Evolutionary conservation across 164 flowering plant species (phyloP).

Genomic region (Hamamelis virginiana): DNA sequence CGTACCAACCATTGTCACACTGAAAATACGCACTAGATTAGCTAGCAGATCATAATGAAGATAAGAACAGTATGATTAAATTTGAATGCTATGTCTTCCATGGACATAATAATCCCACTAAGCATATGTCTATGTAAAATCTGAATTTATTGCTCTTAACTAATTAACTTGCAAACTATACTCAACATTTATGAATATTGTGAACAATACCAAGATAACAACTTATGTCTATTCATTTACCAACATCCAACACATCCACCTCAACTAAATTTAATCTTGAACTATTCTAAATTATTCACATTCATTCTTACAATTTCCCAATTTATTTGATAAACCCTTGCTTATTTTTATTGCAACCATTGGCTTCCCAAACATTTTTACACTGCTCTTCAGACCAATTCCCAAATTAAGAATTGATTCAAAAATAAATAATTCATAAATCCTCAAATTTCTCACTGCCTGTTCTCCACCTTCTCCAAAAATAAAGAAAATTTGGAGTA

Average conservation of each 20-base stretch:
- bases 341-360: neutral
- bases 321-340: neutral
- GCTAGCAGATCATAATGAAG: neutral
- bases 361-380: neutral
- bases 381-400: too few species aligned
- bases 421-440: neutral
- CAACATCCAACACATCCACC: neutral
- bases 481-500: neutral
- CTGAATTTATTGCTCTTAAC: neutral
- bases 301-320: neutral
- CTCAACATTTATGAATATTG: neutral
- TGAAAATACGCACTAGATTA: slow-evolving; percentile 25
- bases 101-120: neutral
- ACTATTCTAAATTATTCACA: neutral
- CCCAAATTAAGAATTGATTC: neutral
- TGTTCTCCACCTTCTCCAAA: neutral
- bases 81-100: neutral
- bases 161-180: neutral
- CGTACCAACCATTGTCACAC: slow-evolving; percentile 94
- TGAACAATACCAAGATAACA: neutral
- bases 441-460: too few species aligned
- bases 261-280: neutral
- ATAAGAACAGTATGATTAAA: neutral
- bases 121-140: neutral
- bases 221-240: neutral